A percentile compares a stretch with the other conserved stretches of the same genome.
Evolutionary conservation across 2,329 filamentous ascomycete genomes (phyloP).

Genomic region (Xylariaceae sp.): DNA sequence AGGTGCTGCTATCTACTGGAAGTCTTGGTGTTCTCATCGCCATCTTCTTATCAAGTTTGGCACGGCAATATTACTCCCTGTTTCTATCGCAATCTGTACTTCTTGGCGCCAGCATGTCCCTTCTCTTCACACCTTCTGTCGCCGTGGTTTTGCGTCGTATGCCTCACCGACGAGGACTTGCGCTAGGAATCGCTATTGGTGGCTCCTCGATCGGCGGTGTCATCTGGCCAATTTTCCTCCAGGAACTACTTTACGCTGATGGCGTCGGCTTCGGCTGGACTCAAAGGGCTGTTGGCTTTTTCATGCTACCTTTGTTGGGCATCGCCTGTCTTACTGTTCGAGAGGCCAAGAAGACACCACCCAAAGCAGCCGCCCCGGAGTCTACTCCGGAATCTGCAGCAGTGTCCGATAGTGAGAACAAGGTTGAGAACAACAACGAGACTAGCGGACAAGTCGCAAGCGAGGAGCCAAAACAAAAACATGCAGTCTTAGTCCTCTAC

Average conservation of each 20-base stretch:
- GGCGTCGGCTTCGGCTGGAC: conserved; percentile 28
- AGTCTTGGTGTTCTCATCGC: conserved; percentile 29
- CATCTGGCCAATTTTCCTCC: conserved; percentile 31
- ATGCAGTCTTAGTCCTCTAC: conserved; percentile 13
- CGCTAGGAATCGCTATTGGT: conserved; percentile 17
- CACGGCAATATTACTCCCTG: conserved; percentile 32
- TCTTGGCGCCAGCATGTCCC: conserved; percentile 17
- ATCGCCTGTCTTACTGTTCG: conserved; percentile 27
- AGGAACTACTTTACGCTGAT: conserved; percentile 23
- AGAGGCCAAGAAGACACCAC: conserved; percentile 8
- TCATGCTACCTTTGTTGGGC: conserved; percentile 35
- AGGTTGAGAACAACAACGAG: too few relatives aligned
- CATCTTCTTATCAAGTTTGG: too few relatives aligned
- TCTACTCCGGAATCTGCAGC: too few relatives aligned
- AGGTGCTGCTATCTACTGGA: conserved; percentile 20
- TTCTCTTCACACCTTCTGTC: conserved; percentile 22
- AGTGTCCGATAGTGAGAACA: too few relatives aligned
- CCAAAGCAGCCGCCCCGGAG: background rate
- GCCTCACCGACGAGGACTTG: conserved; percentile 23
- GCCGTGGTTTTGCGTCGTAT: conserved; percentile 22
- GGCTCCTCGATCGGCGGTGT: conserved; percentile 33
- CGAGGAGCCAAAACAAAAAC: conserved; percentile 2
- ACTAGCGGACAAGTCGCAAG: too few relatives aligned
- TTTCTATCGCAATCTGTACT: conserved; percentile 30
- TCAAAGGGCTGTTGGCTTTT: conserved; percentile 35